phyloP scores from a whole-genome alignment of 2,329 filamentous ascomycete species.

The Penicillium sp. region DNA sequence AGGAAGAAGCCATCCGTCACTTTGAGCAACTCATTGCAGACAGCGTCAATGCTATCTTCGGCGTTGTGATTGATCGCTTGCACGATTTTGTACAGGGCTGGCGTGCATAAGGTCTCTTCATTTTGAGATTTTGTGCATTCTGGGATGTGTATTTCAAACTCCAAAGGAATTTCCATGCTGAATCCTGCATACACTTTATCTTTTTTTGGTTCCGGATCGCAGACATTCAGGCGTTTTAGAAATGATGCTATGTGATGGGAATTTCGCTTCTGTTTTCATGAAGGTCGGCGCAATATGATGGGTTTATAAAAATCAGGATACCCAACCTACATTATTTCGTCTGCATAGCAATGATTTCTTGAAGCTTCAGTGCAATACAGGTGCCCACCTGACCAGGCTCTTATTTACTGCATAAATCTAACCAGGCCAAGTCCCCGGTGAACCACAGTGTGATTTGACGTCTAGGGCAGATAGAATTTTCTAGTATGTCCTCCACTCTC shows the following conservation, averaged over 20 bases:
- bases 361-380: background rate
- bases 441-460: no score
- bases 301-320: conserved; percentile 15
- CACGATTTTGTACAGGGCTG: conserved; percentile 93
- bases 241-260: background rate
- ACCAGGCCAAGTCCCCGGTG: background rate
- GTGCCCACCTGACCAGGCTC: background rate
- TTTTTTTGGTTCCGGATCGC: background rate
- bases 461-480: no score
- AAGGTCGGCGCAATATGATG: conserved; percentile 1
- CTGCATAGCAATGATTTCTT: background rate
- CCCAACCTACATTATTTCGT: conserved; percentile 1
- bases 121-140: background rate
- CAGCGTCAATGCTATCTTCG: conserved; percentile 82
- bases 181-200: background rate
- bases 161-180: no score
- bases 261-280: background rate
- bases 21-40: conserved; percentile 90
- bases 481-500: no score
- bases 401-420: background rate
- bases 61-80: conserved; percentile 89
- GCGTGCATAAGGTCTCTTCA: conserved; percentile 54
- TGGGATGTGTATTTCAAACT: background rate
- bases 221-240: background rate
- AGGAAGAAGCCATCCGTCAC: conserved; percentile 86